Conservation (phyloP, 2,329 filamentous ascomycete genomes). For the Uncinocarpus reesii region DNA sequence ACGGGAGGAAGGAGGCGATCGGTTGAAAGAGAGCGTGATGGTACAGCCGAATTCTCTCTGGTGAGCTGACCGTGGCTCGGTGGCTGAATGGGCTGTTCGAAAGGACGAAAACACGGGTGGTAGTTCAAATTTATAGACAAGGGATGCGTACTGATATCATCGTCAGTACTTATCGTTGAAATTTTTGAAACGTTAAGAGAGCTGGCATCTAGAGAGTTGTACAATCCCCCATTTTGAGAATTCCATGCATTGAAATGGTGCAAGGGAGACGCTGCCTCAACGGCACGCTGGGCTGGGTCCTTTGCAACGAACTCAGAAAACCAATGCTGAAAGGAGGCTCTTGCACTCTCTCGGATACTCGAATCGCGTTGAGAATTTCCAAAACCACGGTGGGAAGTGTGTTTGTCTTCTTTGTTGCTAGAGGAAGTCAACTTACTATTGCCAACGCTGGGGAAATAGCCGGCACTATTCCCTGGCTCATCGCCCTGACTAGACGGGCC, state of each 20-base stretch:
- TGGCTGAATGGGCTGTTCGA: neutral
- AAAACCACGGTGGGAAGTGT: slow-evolving; percentile 10
- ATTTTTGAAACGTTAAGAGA: neutral
- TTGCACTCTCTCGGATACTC: slow-evolving; percentile 2
- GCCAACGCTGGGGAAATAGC: slow-evolving; percentile 8
- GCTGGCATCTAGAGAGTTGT: neutral
- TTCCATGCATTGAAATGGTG: neutral
- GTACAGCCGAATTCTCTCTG: slow-evolving; percentile 6
- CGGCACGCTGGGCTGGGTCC: slow-evolving; percentile 4
- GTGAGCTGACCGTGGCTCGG: neutral
- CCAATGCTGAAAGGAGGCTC: slow-evolving; percentile 10
- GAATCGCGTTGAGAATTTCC: neutral
- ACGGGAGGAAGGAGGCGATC: slow-evolving; percentile 9
- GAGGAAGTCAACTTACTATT: slow-evolving; percentile 17
- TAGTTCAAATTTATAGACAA: slow-evolving; percentile 9
- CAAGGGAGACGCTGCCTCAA: neutral
- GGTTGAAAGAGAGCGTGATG: slow-evolving; percentile 8
- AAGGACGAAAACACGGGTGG: slow-evolving; percentile 9
- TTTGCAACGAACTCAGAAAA: slow-evolving; percentile 7
- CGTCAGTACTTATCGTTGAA: slow-evolving; percentile 13
- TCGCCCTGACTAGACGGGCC: slow-evolving; percentile 4
- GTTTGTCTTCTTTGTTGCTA: slow-evolving; percentile 7
- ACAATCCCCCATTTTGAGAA: neutral
- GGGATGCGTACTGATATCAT: slow-evolving; percentile 15
- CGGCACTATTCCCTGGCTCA: slow-evolving; percentile 3